Percentiles rank a stretch among this genome's conserved stretches.
Conservation (phyloP, 2,329 filamentous ascomycete species). For the Cladophialophora immunda region DNA sequence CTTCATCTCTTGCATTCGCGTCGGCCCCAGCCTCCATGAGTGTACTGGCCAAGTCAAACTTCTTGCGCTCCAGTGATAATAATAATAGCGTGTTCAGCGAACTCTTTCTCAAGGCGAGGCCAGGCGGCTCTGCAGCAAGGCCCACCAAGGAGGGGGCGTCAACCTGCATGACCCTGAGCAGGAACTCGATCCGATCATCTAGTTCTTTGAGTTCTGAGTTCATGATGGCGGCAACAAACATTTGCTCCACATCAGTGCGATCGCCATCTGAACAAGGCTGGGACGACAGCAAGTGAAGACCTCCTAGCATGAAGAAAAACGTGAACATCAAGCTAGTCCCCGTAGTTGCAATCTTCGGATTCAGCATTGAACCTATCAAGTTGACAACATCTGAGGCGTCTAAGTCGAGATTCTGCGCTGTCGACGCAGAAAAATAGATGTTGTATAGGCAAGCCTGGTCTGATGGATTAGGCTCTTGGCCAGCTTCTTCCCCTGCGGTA, state of each 20-base stretch:
- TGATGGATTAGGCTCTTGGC: not conserved
- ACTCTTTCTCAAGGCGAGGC: conserved; percentile 2
- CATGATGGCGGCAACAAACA: conserved; percentile 12
- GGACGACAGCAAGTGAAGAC: conserved; percentile 9
- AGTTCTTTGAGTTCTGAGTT: not conserved
- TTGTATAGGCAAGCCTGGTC: conserved; percentile 17
- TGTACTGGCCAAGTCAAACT: conserved; percentile 4
- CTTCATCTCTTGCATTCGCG: conserved; percentile 5
- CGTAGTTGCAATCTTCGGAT: not conserved
- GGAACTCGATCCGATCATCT: conserved; percentile 17
- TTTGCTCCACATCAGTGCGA: conserved; percentile 12
- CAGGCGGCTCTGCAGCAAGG: not conserved
- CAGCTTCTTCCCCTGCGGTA: not conserved
- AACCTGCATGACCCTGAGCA: conserved; percentile 15
- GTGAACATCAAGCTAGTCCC: conserved; percentile 22
- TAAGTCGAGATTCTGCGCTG: conserved; percentile 3
- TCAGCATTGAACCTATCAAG: conserved; percentile 12
- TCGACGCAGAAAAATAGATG: conserved; percentile 6
- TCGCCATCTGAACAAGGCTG: conserved; percentile 3
- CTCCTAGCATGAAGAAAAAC: conserved; percentile 18
- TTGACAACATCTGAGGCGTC: conserved; percentile 10
- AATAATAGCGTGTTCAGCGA: conserved; percentile 9
- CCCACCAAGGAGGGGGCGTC: conserved; percentile 1
- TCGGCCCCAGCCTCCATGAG: conserved; percentile 15
- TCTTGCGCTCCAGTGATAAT: conserved; percentile 9